Conservation (phyloP, 805 yeast genomes). For the Saccharomyces mikatae region DNA sequence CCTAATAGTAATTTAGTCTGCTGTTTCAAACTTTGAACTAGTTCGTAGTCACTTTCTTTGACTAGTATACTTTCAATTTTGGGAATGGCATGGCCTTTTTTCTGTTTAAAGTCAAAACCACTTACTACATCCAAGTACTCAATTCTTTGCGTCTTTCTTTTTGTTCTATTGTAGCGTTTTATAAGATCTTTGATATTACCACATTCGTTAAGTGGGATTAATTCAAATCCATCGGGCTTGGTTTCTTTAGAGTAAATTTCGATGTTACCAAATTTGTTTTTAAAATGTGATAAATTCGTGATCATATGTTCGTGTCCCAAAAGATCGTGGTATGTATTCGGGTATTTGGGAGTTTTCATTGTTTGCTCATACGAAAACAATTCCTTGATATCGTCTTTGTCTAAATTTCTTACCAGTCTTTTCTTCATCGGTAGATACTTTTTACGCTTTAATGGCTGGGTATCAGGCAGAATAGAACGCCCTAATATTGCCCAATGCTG, state of each 20-base stretch:
- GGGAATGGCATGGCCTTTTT: constrained; percentile 22
- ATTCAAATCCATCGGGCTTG: constrained; percentile 17
- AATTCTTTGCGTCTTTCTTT: constrained; percentile 2
- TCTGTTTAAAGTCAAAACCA: constrained; percentile 24
- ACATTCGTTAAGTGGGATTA: constrained; percentile 1
- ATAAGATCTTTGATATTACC: constrained; percentile 5
- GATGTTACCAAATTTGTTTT: constrained; percentile 17
- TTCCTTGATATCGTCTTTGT: constrained; percentile 11
- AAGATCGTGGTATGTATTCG: constrained; percentile 3
- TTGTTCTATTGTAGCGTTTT: constrained; percentile 6
- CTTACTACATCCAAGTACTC: constrained; percentile 20
- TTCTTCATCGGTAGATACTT: constrained; percentile 5
- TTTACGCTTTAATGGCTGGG: constrained; percentile 9
- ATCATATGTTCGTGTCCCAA: constrained; percentile 5
- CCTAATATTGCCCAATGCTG: constrained; percentile 26
- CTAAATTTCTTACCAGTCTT: constrained; percentile 1
- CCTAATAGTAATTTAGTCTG: constrained; percentile 3
- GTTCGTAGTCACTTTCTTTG: constrained; percentile 6
- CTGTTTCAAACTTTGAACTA: constrained; percentile 1
- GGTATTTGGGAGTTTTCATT: constrained; percentile 11
- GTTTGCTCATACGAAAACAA: constrained; percentile 22
- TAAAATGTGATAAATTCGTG: constrained; percentile 11
- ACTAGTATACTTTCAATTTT: constrained; percentile 14
- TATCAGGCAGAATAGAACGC: constrained; percentile 8
- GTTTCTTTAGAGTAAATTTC: constrained; percentile 14